Conservation (phyloP, 768 basidiomycete species). For the Favolaschia claudopus region DNA sequence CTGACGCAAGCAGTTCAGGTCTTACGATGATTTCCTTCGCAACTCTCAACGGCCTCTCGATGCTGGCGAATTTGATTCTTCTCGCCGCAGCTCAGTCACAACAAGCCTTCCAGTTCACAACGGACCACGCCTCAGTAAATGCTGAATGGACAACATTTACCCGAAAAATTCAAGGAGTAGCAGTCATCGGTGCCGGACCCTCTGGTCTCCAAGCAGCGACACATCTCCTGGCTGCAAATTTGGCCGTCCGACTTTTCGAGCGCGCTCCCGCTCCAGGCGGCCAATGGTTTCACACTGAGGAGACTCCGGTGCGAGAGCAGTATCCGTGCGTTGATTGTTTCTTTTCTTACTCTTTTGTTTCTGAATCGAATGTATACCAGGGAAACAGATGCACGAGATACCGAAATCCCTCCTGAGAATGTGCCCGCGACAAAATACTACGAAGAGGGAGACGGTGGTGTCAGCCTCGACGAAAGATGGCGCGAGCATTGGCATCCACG, state of each 20-base stretch:
- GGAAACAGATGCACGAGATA: no score
- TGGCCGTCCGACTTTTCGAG: conserved; percentile 29
- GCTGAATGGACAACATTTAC: conserved; percentile 2
- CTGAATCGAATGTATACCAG: no score
- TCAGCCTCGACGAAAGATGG: conserved; percentile 24
- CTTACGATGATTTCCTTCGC: no score
- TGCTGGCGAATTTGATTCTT: not conserved
- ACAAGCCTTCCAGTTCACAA: not conserved
- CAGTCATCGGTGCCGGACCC: conserved; percentile 23
- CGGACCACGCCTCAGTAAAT: not conserved
- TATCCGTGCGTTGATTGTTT: conserved; percentile 27
- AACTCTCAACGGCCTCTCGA: no score
- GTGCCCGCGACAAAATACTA: conserved; percentile 21
- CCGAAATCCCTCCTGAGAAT: not conserved
- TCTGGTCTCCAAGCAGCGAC: conserved; percentile 25
- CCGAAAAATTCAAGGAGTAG: conserved; percentile 7
- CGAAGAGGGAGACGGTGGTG: conserved; percentile 23
- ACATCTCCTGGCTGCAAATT: not conserved
- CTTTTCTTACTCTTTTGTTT: no score
- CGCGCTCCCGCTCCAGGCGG: conserved; percentile 30
- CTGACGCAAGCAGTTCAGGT: no score
- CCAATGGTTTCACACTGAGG: conserved; percentile 29
- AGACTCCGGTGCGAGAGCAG: conserved; percentile 22
- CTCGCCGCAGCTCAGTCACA: not conserved
- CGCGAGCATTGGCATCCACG: conserved; percentile 29